A percentile compares a stretch with the other conserved stretches of the same genome.
Conservation (phyloP, 192 early-diverging fungal species). For the Thamnidium elegans region DNA sequence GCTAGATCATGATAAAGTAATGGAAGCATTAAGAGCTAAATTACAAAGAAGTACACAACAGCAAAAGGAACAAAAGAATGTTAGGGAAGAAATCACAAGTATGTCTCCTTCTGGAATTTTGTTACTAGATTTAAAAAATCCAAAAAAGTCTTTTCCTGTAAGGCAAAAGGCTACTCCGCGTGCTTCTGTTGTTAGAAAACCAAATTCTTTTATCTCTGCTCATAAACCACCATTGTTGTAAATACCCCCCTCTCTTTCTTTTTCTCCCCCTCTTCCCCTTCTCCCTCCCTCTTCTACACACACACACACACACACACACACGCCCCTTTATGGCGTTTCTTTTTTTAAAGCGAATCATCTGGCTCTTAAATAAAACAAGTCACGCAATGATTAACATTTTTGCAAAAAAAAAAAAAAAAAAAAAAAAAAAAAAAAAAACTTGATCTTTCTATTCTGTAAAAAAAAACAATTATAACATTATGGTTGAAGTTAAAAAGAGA, state of each 20-base stretch:
- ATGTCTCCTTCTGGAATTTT: conserved; percentile 31
- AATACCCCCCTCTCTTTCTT: not conserved
- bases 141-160: conserved; percentile 17
- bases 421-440: not conserved
- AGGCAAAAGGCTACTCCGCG: conserved; percentile 7
- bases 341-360: too few relatives aligned
- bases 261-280: not conserved
- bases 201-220: conserved; percentile 19
- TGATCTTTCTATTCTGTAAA: not conserved
- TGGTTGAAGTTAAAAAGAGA: conserved; percentile 11
- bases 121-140: conserved; percentile 31
- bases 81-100: conserved; percentile 2
- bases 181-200: conserved; percentile 16
- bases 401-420: not conserved
- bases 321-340: too few relatives aligned
- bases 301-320: too few relatives aligned
- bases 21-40: conserved; percentile 36
- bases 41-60: conserved; percentile 18
- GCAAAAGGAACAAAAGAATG: conserved; percentile 1
- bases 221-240: conserved; percentile 19
- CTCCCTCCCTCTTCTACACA: too few relatives aligned
- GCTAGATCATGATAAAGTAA: conserved; percentile 33
- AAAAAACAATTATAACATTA: not conserved
- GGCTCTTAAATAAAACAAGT: too few relatives aligned
- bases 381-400: too few relatives aligned